phyloP scores from a whole-genome alignment of 1,139 yeast genomes.

The Meyerozyma elateridarum region DNA sequence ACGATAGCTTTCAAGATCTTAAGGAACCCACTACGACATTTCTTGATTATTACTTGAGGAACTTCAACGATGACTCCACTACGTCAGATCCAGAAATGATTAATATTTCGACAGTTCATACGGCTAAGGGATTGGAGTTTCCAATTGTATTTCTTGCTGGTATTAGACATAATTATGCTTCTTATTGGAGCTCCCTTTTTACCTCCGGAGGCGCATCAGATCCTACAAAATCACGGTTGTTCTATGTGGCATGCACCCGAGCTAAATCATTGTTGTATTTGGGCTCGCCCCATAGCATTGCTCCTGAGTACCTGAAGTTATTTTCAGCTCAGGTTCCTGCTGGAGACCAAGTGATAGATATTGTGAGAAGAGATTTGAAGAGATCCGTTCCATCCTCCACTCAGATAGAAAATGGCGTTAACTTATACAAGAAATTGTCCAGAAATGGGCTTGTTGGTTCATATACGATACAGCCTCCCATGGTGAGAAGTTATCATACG shows the following conservation, averaged over 20 bases:
- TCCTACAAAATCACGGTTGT: constrained; percentile 28
- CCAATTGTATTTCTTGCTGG: constrained; percentile 61
- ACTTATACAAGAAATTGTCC: neutral
- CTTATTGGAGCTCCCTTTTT: constrained; percentile 19
- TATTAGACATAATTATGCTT: constrained; percentile 11
- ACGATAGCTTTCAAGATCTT: neutral
- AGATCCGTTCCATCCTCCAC: neutral
- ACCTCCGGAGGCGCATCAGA: constrained; percentile 6
- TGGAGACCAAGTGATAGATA: neutral
- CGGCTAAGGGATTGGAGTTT: constrained; percentile 69
- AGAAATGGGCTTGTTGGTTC: no score
- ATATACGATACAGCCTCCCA: no score
- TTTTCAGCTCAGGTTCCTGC: constrained; percentile 7
- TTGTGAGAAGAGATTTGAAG: neutral
- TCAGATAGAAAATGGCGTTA: neutral
- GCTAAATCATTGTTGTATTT: constrained; percentile 50
- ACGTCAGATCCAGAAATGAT: constrained; percentile 25
- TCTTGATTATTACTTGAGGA: constrained; percentile 36
- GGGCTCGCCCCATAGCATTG: constrained; percentile 9
- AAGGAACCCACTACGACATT: constrained; percentile 13
- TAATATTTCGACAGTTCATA: constrained; percentile 60
- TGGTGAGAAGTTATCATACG: no score
- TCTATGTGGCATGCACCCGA: constrained; percentile 65
- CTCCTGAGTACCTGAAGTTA: neutral
- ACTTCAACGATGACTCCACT: constrained; percentile 42